phyloP scores from a whole-genome alignment of 192 early-diverging fungal genomes.

The Podila epigama region DNA sequence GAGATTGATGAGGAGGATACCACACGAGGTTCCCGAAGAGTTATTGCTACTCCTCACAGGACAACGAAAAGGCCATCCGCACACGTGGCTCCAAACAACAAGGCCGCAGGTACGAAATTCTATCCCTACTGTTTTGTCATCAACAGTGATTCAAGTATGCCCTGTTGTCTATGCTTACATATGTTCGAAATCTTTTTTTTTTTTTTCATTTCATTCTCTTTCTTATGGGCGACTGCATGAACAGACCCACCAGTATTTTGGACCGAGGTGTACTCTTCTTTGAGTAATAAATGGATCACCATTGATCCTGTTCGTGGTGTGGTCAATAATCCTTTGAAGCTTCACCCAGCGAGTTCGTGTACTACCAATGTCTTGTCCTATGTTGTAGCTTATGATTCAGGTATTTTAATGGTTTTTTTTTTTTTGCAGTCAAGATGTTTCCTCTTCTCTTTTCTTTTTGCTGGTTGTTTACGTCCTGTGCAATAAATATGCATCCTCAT shows the following conservation, averaged over 20 bases:
- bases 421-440: too few species aligned
- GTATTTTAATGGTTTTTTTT: conserved; percentile 1
- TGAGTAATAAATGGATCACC: conserved; percentile 65
- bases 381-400: conserved; percentile 68
- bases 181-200: too few species aligned
- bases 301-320: conserved; percentile 64
- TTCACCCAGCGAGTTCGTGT: conserved; percentile 60
- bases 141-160: too few species aligned
- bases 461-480: too few species aligned
- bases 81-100: conserved; percentile 17
- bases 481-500: too few species aligned
- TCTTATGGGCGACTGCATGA: background rate
- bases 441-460: too few species aligned
- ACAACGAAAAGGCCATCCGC: conserved; percentile 4
- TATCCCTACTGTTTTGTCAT: too few species aligned
- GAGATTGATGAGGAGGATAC: conserved; percentile 39
- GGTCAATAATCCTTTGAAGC: conserved; percentile 56
- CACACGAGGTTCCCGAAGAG: conserved; percentile 33
- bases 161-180: too few species aligned
- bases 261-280: conserved; percentile 67
- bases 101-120: conserved; percentile 20
- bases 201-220: background rate
- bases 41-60: conserved; percentile 19
- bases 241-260: conserved; percentile 66
- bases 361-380: conserved; percentile 61